Evolutionary conservation across 2,329 filamentous ascomycete species (phyloP), one percentile per base, ranked within the genome.

Genomic region (Microcyclospora pomicola): DNA sequence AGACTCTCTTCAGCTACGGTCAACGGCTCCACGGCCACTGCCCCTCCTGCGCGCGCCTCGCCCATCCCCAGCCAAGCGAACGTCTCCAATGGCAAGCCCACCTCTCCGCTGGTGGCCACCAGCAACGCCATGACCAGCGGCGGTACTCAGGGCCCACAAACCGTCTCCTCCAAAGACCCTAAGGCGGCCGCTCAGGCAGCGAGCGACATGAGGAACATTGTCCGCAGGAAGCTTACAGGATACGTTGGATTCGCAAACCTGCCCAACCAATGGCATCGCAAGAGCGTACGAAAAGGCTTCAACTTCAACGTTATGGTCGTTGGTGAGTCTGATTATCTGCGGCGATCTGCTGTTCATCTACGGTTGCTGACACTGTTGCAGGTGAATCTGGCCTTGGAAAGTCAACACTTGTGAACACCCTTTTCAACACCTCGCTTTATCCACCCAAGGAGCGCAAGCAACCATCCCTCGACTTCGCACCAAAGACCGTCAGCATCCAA

Each of bases 241-340:
- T 98, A 96, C 57, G 91, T 98, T 57, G 91, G 91, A 50, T 98
- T 98, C 59, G 91, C 91, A 64, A 98, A 98, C 64, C 68, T 98
- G 60, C 91, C 91, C 48, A 98, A 98, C 70, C 91, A 98, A 69
- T 98, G 91, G 91, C 91, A 98, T 73, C 88, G 91, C 66, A 98
- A 98, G 81, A 95, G 87, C 77, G 91, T 98, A 58, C 85, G 91
- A 61, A 98, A 98, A 69, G 91, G 91, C 45, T 98, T 98, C 77
- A 98, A 96, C 76, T 98, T 98, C 75, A 98, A 98, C 62, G 91
- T 98, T 53, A 98, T 98, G 91, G 91, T 98, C 66, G 91, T 98
- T 67, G 91, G 91, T 96, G 73, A 59, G 87, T 80, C 33, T 32
- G 13, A 35, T 33, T 32, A n/a, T n/a, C 12, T 9, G 9, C 6